These are phyloP conservation scores for Ambrosiella xylebori DNA, from an alignment of 2,329 filamentous ascomycete species.

Conservation along the genomic window DNA sequence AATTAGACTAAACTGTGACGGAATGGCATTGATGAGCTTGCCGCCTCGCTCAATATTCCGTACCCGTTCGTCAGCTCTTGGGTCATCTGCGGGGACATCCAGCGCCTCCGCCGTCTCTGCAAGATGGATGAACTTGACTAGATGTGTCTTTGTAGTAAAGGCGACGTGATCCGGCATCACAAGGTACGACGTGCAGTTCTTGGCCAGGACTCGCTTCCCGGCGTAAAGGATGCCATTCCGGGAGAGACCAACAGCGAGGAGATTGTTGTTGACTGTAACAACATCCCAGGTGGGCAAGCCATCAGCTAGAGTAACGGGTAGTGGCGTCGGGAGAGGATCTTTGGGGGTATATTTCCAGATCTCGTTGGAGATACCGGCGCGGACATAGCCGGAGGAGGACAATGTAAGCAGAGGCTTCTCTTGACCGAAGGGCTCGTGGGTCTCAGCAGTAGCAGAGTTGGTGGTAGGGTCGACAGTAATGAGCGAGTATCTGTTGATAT, in stretches of 20 bases:
- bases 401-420: background rate
- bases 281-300: conserved; percentile 25
- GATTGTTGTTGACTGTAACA: conserved; percentile 23
- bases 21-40: conserved; percentile 73
- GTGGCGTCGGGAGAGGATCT: background rate
- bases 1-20: conserved; percentile 67
- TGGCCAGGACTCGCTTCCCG: conserved; percentile 54
- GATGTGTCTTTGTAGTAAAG: conserved; percentile 80
- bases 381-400: conserved; percentile 7
- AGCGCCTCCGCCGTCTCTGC: conserved; percentile 46
- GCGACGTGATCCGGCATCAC: conserved; percentile 69
- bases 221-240: conserved; percentile 63
- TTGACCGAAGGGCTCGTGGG: background rate
- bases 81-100: conserved; percentile 70
- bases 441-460: background rate
- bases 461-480: background rate
- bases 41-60: conserved; percentile 82
- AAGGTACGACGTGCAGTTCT: conserved; percentile 84
- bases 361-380: conserved; percentile 1
- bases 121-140: conserved; percentile 88
- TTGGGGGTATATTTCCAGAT: conserved; percentile 8
- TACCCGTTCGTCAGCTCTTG: conserved; percentile 81
- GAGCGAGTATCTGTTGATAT: background rate
- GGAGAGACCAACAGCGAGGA: conserved; percentile 46
- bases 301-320: conserved; percentile 22